These are phyloP conservation scores for Calocybe gambosa DNA, from an alignment of 1,284 basidiomycete species.

Conservation along the genomic window DNA sequence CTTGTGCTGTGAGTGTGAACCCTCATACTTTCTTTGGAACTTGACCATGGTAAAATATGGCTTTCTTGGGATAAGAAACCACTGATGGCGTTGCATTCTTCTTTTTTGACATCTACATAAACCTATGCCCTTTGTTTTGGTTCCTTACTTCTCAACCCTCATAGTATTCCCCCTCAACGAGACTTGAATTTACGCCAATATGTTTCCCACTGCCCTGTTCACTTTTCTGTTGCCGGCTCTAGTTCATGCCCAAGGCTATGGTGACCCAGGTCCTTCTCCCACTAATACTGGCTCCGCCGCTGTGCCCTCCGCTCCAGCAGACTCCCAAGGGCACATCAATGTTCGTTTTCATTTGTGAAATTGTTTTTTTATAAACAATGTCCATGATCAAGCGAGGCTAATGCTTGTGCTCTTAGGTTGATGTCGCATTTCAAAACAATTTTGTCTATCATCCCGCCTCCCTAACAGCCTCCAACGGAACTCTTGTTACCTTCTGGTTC, in stretches of 20 bases:
- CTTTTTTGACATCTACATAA: not conserved
- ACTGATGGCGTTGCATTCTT: constrained; percentile 2
- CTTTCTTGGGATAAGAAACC: constrained; percentile 4
- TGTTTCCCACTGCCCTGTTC: constrained; percentile 21
- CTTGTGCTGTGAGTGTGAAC: constrained; percentile 6
- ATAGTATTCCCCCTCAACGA: not conserved
- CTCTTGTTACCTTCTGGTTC: constrained; percentile 49
- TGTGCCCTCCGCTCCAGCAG: constrained; percentile 39
- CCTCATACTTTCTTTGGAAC: constrained; percentile 2
- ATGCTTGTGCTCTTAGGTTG: constrained; percentile 27
- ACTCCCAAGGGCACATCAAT: constrained; percentile 36
- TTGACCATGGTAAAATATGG: not conserved
- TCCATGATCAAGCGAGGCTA: not conserved
- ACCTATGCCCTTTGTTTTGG: not conserved
- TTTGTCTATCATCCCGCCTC: constrained; percentile 42
- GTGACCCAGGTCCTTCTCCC: constrained; percentile 18
- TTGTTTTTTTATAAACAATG: not conserved
- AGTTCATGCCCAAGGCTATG: constrained; percentile 35
- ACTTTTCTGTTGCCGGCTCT: constrained; percentile 29
- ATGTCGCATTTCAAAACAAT: constrained; percentile 34
- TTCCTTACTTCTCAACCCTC: not conserved
- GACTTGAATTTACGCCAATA: not conserved
- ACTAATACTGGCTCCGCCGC: constrained; percentile 24
- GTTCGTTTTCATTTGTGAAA: constrained; percentile 25
- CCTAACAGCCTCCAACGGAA: constrained; percentile 42